Conservation (phyloP, 768 basidiomycete genomes). For the Psilocybe subaeruginosa region DNA sequence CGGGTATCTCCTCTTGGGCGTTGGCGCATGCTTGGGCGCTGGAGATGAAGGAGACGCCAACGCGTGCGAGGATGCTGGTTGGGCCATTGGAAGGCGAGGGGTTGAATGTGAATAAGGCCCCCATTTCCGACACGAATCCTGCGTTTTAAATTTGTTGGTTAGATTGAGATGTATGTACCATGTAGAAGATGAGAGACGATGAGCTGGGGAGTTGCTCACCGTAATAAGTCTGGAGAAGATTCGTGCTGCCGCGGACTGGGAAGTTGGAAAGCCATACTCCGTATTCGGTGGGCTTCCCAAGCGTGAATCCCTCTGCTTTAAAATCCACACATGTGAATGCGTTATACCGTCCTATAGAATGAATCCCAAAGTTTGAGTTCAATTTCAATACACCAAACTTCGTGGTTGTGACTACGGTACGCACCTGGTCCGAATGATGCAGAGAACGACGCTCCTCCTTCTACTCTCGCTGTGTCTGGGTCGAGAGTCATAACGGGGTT, state of each 20-base stretch:
- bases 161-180: neutral
- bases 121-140: slow-evolving; percentile 55
- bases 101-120: slow-evolving; percentile 54
- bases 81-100: slow-evolving; percentile 42
- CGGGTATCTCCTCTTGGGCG: slow-evolving; percentile 61
- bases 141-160: neutral
- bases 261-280: slow-evolving; percentile 57
- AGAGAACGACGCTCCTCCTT: slow-evolving; percentile 49
- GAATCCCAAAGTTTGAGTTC: neutral
- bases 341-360: slow-evolving; percentile 46
- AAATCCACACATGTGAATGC: slow-evolving; percentile 67
- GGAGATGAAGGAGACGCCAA: slow-evolving; percentile 69
- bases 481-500: slow-evolving; percentile 52
- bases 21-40: slow-evolving; percentile 61
- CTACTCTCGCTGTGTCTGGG: slow-evolving; percentile 50
- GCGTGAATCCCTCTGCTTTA: slow-evolving; percentile 50
- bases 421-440: slow-evolving; percentile 60
- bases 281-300: slow-evolving; percentile 53
- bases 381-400: neutral
- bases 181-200: neutral
- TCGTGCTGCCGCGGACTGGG: slow-evolving; percentile 47
- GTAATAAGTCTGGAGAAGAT: slow-evolving; percentile 50
- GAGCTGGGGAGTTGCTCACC: slow-evolving; percentile 30
- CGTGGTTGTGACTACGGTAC: neutral
- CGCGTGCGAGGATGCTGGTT: slow-evolving; percentile 53